Evolutionary conservation across 768 basidiomycete species (phyloP).

Genomic region (Macrocybe gigantea): DNA sequence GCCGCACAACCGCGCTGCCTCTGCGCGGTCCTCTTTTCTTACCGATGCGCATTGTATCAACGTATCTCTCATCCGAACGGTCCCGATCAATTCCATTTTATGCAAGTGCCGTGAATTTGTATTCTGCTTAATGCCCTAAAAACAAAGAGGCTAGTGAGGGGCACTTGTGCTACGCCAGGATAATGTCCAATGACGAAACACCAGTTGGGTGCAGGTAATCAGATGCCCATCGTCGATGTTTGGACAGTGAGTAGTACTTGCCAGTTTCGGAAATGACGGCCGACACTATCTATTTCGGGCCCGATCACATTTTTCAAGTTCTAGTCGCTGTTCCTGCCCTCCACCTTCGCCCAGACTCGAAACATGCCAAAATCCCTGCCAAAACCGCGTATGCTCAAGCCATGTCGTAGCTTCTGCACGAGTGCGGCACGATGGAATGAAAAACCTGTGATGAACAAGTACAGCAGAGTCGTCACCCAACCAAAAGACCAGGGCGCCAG

Average conservation of each 20-base stretch:
- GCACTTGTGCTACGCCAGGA: too few relatives aligned
- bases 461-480: conserved; percentile 80
- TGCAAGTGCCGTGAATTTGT: too few relatives aligned
- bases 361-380: conserved; percentile 17
- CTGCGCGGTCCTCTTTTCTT: too few relatives aligned
- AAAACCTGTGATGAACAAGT: conserved; percentile 50
- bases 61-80: too few relatives aligned
- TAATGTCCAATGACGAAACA: too few relatives aligned
- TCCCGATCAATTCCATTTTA: too few relatives aligned
- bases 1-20: too few relatives aligned
- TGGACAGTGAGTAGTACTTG: not conserved
- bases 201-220: too few relatives aligned
- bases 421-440: conserved; percentile 28
- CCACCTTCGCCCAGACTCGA: conserved; percentile 5
- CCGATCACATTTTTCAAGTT: not conserved
- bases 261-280: conserved; percentile 9
- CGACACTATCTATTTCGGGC: conserved; percentile 13
- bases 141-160: too few relatives aligned
- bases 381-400: conserved; percentile 16
- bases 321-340: not conserved
- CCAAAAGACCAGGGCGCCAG: conserved; percentile 95
- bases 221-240: too few relatives aligned
- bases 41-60: too few relatives aligned
- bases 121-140: too few relatives aligned
- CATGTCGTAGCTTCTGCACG: conserved; percentile 33